Base-by-base conservation (phyloP, 768 basidiomycete genomes). In the Naematelia encephala region DNA sequence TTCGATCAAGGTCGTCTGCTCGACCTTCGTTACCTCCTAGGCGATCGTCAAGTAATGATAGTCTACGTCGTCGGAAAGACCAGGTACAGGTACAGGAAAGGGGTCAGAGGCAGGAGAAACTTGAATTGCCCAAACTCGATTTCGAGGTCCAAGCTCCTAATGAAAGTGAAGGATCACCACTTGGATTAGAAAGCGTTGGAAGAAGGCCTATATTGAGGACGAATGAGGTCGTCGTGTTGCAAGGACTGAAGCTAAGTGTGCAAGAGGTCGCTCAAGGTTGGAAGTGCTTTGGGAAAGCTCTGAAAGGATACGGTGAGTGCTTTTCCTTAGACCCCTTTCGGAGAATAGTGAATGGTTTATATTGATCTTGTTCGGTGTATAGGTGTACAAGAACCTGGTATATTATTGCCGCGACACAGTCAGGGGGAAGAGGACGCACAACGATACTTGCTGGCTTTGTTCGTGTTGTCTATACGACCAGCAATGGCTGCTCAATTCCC, bases 221-320 rank as follows among this genome's bases (percentile, higher is more conserved):
- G 21, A 59, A 58, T 16, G 69, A 71, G 56, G 14, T 34, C 19
- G 53, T 46, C 27, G 28, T 62, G 30, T 26, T 71, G 12, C 42
- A 52, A 8, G 39, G 48, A 4, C 28, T 63, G 19, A 47, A 27
- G 25, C 52, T 63, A 30, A 48, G 42, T 5, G 22, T 45, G 4
- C 64, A 62, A 13, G 64, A 72, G 29, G 64, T 67, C 14, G 52
- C 22, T 23, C 23, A 54, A 14, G 59, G 39, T n/a, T 72, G 68
- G 65, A 56, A 54, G 22, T 12, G 50, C 11, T 59, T 69, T 13
- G 70, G 67, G 0, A 43, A 54, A 27, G 57, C 48, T 1, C 43
- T 72, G 43, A 49, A 29, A 53, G 53, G 61, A 27, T 57, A 44
- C 14, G 63, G 70, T 72, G 54, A 54, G 67, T 51, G 39, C 5